Evolutionary conservation across 371 early-diverging fungal genomes (phyloP), one percentile per base, ranked within the genome.

Genomic region (Mucor velutinosus): DNA sequence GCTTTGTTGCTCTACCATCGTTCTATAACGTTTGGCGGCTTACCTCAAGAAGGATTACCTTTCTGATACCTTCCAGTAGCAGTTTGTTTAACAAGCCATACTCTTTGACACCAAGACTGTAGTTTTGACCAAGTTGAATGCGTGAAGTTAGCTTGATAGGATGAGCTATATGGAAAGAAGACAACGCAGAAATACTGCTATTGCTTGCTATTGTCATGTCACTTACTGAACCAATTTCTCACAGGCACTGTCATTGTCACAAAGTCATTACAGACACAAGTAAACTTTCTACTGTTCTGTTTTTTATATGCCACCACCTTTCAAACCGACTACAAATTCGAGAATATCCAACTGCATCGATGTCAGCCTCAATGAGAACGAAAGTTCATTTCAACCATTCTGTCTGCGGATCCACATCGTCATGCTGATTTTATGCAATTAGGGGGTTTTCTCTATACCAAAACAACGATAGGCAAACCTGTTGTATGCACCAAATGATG

Each of bases 381-480:
- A 57, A 89, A 64, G 62, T 87, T 80, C 51, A 89, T 72, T 17
- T 72, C 69, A 15, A 88, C 90, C 41, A 77, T 74, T 39, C 85
- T 74, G n/a, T 73, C 76, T 0, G 83, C 80, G 25, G 71, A 63
- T 56, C 58, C 37, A 41, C 63, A 67, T 53, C 60, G 45, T 90
- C 90, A 90, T 0, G 70, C 69, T 10, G 87, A 86, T 10, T 79
- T 80, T n/a, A 90, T 75, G n/a, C 84, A 77, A 56, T 83, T 73
- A 91, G 65, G 8, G 92, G 64, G 15, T 82, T 78, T 67, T 93
- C 91, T 56, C 89, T 76, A 64, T 90, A 91, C 95, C 95, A 94
- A 73, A 93, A 94, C 71, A 90, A 74, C 7, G 86, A 77, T 25
- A 89, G 70, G 17, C 88, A 84, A 32, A 78, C 69, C 4, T 74